Evolutionary conservation across 208 protist species (phyloP), one percentile per base, ranked within the genome.

Genomic region (Leishmania aethiopica): DNA sequence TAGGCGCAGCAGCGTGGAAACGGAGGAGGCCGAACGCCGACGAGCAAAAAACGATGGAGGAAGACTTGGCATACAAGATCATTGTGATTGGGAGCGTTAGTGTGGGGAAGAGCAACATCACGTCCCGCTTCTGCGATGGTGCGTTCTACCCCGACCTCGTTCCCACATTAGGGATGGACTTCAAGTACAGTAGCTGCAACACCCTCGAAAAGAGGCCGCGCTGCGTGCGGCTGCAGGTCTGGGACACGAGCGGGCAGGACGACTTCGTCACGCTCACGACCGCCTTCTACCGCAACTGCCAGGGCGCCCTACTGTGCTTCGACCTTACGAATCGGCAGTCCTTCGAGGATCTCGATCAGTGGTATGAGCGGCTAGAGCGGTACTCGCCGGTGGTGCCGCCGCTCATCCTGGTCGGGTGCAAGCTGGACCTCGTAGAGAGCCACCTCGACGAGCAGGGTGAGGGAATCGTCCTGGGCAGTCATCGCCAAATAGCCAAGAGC

Each of bases 281-380:
- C 10, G 96, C 94, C 67, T 98, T 97, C 81, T 98, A 98, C 79
- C 91, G 96, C 62, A 97, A 97, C 84, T 97, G 95, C 84, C 91
- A 96, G 69, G 96, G 93, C 17, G 94, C 93, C 4, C 57, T 99
- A 15, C 88, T 99, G 10, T 99, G 99, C 83, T 99, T 99, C 83
- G 99, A 99, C 82, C 93, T 99, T 49, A 99, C 99, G 32, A 99
- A 97, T 75, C 82, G 90, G 28, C 55, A 83, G 60, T 95, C 94
- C 47, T 99, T 98, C 84, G 91, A 97, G 40, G 91, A 98, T 76
- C 87, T 98, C 25, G 89, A 98, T 60, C 86, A 82, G 81, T 97
- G 94, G 94, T 97, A 92, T 55, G 89, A 94, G 60, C 86, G 91
- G 22, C 78, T 97, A 32, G 79, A 90, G 82, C 84, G 87, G 6